phyloP scores from a whole-genome alignment of 1,284 basidiomycete genomes.

The Pseudozyma flocculosa region DNA sequence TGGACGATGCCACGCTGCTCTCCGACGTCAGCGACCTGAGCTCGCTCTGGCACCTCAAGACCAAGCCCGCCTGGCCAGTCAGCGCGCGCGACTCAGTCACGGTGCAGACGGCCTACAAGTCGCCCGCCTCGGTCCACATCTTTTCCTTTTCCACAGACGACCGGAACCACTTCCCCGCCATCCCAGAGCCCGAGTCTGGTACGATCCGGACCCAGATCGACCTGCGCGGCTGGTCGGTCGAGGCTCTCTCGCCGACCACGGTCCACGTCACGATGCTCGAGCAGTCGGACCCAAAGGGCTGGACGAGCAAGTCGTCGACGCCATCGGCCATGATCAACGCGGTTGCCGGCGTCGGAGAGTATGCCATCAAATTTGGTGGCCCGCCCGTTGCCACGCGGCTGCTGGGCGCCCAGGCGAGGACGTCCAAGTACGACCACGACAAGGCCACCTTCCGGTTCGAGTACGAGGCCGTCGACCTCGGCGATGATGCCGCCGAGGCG shows the following conservation, averaged over 20 bases:
- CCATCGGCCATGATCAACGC: slow-evolving; percentile 75
- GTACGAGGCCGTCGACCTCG: slow-evolving; percentile 67
- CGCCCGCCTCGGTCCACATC: slow-evolving; percentile 83
- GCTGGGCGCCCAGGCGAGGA: slow-evolving; percentile 72
- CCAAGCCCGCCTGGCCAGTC: slow-evolving; percentile 45
- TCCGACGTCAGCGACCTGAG: slow-evolving; percentile 78
- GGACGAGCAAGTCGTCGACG: slow-evolving; percentile 92
- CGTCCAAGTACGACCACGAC: slow-evolving; percentile 83
- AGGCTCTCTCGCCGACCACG: slow-evolving; percentile 90
- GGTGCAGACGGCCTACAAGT: slow-evolving; percentile 94
- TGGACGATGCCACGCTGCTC: slow-evolving; percentile 79
- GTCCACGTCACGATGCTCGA: slow-evolving; percentile 91
- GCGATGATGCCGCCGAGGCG: slow-evolving; percentile 22
- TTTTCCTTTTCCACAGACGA: slow-evolving; percentile 95
- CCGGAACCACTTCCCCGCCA: slow-evolving; percentile 76
- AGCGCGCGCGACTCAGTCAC: slow-evolving; percentile 81
- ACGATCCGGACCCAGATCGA: slow-evolving; percentile 92
- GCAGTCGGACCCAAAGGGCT: slow-evolving; percentile 94
- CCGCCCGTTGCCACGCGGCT: slow-evolving; percentile 85
- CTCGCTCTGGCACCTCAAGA: slow-evolving; percentile 61
- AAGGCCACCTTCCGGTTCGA: slow-evolving; percentile 78
- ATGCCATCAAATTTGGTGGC: slow-evolving; percentile 86
- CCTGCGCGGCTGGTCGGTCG: slow-evolving; percentile 94
- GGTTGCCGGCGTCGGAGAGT: slow-evolving; percentile 86
- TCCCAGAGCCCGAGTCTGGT: slow-evolving; percentile 68